Percentiles rank a stretch among this genome's conserved stretches.
phyloP scores from a whole-genome alignment of 2,329 filamentous ascomycete genomes.

The Pseudofabraea citricarpa region DNA sequence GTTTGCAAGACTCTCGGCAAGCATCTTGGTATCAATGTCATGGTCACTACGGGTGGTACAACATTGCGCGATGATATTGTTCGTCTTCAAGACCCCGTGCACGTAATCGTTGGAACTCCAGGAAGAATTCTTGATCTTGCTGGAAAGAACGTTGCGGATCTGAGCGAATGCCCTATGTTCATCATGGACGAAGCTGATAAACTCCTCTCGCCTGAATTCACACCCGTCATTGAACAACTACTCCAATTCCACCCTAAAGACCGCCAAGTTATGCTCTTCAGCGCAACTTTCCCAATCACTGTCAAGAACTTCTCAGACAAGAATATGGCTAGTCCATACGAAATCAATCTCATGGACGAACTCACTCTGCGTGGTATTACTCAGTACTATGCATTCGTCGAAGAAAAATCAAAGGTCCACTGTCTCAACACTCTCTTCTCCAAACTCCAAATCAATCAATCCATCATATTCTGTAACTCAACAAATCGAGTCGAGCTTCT shows the following conservation, averaged over 20 bases:
- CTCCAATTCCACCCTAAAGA: conserved; percentile 95
- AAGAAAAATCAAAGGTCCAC: conserved; percentile 99
- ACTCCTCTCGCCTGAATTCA: conserved; percentile 93
- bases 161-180: conserved; percentile 94
- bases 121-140: conserved; percentile 94
- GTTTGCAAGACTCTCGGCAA: conserved; percentile 98
- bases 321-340: conserved; percentile 93
- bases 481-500: conserved; percentile 96
- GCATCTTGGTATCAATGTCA: conserved; percentile 94
- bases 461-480: conserved; percentile 99
- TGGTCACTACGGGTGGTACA: conserved; percentile 98
- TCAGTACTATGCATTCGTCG: conserved; percentile 98
- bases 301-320: conserved; percentile 98
- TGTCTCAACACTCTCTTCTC: conserved; percentile 98
- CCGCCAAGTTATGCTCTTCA: conserved; percentile 98
- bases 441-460: conserved; percentile 99
- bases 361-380: conserved; percentile 96
- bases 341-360: conserved; percentile 99
- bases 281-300: conserved; percentile 92
- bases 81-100: conserved; percentile 86
- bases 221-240: conserved; percentile 93
- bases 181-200: conserved; percentile 99
- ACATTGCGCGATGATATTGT: conserved; percentile 95
- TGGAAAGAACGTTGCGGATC: conserved; percentile 92
- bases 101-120: conserved; percentile 96